phyloP scores from a whole-genome alignment of 768 basidiomycete genomes.

The Kwoniella shandongensis region DNA sequence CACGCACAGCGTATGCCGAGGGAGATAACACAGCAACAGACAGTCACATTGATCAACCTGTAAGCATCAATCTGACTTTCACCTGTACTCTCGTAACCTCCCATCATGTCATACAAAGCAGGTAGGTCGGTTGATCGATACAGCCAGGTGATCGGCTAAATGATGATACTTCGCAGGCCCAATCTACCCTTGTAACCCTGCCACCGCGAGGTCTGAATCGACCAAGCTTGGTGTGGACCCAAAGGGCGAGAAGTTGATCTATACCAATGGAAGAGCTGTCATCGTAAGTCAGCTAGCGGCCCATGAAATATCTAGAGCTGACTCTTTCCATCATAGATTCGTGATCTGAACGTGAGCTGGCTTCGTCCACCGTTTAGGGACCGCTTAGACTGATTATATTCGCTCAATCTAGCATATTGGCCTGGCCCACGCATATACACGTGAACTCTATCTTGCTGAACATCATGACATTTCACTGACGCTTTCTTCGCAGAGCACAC shows the following conservation, averaged over 20 bases:
- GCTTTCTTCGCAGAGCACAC: constrained; percentile 62
- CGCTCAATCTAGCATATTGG: constrained; percentile 62
- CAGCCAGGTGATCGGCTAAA: neutral
- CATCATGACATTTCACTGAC: constrained; percentile 6
- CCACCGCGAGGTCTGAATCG: constrained; percentile 65
- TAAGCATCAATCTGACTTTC: neutral
- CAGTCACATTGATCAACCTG: neutral
- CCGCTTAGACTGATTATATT: neutral
- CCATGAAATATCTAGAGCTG: no score
- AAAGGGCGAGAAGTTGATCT: constrained; percentile 76
- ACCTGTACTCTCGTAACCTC: neutral
- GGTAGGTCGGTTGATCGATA: constrained; percentile 30
- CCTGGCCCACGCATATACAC: constrained; percentile 64
- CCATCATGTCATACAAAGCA: constrained; percentile 34
- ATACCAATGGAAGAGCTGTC: constrained; percentile 78
- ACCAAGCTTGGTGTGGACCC: constrained; percentile 67
- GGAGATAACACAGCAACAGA: no score
- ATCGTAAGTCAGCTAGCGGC: constrained; percentile 73
- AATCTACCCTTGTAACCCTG: constrained; percentile 67
- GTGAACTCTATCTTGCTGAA: constrained; percentile 19
- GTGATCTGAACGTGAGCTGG: constrained; percentile 71
- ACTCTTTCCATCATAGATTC: no score
- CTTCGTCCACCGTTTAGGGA: neutral
- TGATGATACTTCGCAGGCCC: no score
- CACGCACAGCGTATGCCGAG: no score